Evolutionary conservation across 1,284 basidiomycete genomes (phyloP), one percentile per base, ranked within the genome.

Genomic region (Cutaneotrichosporon cyanovorans): DNA sequence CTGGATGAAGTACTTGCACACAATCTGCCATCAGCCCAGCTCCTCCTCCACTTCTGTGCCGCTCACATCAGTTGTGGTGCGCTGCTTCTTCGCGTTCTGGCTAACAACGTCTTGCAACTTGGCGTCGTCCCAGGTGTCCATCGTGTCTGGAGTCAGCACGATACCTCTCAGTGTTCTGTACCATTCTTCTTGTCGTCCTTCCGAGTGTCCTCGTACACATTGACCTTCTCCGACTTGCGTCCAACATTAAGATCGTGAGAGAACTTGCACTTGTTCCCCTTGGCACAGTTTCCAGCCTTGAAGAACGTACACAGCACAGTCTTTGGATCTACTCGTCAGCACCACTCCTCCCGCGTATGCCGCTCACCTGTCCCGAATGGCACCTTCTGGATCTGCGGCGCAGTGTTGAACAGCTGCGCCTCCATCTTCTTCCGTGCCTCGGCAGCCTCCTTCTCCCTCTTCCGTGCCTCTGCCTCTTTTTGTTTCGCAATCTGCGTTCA

Each of bases 51-150:
- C n/a, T n/a, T n/a, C n/a, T n/a, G n/a, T 11, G 3, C 20, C 14
- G 65, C 83, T 51, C 63, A 89, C 87, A 68, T 95, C 91, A 37
- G 93, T 98, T 3, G 84, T 90, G 25, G 85, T 92, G 60, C 82
- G 79, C 41, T 91, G 91, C 71, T 95, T 96, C 28, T 88, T 88
- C 48, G 80, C 77, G 72, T 97, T 97, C 44, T 86, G 87, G 14
- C 83, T 63, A 9, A 98, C 87, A 49, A 98, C 95, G 21, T 75
- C 80, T 40, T 82, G 78, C 42, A 98, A 75, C 73, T 93, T 97
- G 58, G 83, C 91, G 58, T 97, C 87, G 73, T 97, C 91, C 93
- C 93, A 99, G 59, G 78, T 84, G 61, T 96, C 92, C 93, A 98
- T 98, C 9, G 91, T 95, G 71, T 95, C 91, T 86, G 58, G 30